phyloP scores from a whole-genome alignment of 2,329 filamentous ascomycete species.

The Fusarium guadeloupense region DNA sequence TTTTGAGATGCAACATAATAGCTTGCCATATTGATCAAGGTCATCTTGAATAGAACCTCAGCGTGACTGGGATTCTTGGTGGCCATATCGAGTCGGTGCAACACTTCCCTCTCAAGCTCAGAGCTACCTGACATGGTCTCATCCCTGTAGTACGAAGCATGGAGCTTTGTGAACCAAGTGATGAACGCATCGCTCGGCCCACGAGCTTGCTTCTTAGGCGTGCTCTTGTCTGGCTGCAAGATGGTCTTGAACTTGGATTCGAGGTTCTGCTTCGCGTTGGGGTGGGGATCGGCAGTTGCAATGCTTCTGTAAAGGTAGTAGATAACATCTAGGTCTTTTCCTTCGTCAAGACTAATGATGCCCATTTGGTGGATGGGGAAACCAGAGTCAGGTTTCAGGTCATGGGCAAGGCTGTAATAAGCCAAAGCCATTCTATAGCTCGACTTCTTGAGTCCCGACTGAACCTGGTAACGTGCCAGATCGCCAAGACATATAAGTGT shows the following conservation, averaged over 20 bases:
- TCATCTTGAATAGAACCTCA: conserved; percentile 77
- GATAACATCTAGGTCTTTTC: conserved; percentile 82
- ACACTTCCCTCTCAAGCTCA: conserved; percentile 85
- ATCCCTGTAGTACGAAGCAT: conserved; percentile 84
- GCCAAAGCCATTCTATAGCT: conserved; percentile 83
- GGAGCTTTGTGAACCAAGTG: conserved; percentile 85
- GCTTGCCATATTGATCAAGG: conserved; percentile 86
- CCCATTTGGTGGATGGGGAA: conserved; percentile 90
- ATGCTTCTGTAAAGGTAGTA: conserved; percentile 91
- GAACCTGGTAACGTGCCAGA: conserved; percentile 83
- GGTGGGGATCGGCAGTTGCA: conserved; percentile 77
- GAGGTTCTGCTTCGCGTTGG: conserved; percentile 78
- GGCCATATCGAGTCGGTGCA: conserved; percentile 78
- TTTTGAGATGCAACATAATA: conserved; percentile 70
- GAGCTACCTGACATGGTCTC: conserved; percentile 77
- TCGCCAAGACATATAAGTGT: conserved; percentile 90
- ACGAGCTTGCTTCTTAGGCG: conserved; percentile 42
- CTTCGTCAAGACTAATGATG: conserved; percentile 81
- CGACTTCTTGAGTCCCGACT: conserved; percentile 75
- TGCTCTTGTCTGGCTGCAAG: conserved; percentile 49
- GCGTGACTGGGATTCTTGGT: conserved; percentile 74
- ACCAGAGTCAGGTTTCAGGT: conserved; percentile 81
- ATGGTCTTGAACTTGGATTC: conserved; percentile 76
- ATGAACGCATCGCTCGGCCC: conserved; percentile 69
- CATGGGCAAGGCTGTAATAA: conserved; percentile 84